These are phyloP conservation scores for Cichorium intybus DNA, from an alignment of 140 eudicot species.

Conservation along the genomic window DNA sequence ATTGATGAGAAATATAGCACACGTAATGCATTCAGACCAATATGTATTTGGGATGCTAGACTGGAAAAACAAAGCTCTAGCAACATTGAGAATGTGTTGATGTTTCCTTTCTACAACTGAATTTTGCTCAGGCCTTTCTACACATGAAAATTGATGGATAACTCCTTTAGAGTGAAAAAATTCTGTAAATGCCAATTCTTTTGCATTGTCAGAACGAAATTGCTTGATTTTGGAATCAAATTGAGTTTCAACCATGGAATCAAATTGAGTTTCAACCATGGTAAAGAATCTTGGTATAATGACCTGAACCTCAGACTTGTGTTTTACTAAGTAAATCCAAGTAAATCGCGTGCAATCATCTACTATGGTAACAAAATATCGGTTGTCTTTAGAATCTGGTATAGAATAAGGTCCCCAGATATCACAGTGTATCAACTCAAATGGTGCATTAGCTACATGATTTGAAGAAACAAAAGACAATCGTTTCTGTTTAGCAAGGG, in stretches of 20 bases:
- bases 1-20: conserved; percentile 2
- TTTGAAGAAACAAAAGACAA: neutral
- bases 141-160: conserved; percentile 4
- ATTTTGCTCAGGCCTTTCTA: conserved; percentile 5
- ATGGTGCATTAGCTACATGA: neutral
- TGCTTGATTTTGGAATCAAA: neutral
- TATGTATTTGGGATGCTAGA: neutral
- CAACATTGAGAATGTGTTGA: conserved; percentile 10
- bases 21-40: conserved; percentile 14
- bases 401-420: neutral
- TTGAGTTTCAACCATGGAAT: too few relatives aligned
- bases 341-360: conserved; percentile 2
- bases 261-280: neutral
- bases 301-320: neutral
- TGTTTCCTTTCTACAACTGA: conserved; percentile 14
- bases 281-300: neutral
- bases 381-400: too few relatives aligned
- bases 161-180: neutral
- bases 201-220: conserved; percentile 12
- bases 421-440: neutral
- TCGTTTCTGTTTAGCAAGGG: too few relatives aligned
- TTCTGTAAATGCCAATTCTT: neutral
- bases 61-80: neutral
- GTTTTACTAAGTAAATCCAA: neutral
- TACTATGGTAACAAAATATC: neutral